Conservation (phyloP, 345 rosid species). For the Murraya paniculata region DNA sequence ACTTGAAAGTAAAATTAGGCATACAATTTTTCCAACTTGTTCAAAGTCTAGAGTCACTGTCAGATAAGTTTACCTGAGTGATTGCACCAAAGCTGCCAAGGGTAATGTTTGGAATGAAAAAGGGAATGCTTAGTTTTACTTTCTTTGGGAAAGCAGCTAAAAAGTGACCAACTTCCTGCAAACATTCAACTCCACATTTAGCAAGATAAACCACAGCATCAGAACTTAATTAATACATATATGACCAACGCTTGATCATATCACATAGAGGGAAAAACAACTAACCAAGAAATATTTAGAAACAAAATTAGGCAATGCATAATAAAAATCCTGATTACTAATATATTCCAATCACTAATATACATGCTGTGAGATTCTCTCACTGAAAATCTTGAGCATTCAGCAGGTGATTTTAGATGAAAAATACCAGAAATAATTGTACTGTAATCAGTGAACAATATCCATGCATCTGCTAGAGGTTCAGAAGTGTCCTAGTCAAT, state of each 20-base stretch:
- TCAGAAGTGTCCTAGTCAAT: background rate
- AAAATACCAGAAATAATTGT: background rate
- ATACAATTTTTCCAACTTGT: slow-evolving; percentile 6
- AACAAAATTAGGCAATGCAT: background rate
- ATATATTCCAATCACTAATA: background rate
- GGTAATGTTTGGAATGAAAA: slow-evolving; percentile 88
- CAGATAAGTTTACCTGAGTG: slow-evolving; percentile 61
- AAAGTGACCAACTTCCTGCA: slow-evolving; percentile 90
- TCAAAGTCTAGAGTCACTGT: slow-evolving; percentile 9
- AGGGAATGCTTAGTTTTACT: slow-evolving; percentile 92
- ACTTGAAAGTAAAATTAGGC: slow-evolving; percentile 7
- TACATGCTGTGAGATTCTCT: background rate
- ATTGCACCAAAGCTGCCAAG: slow-evolving; percentile 99
- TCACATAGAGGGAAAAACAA: no score
- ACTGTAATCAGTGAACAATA: background rate
- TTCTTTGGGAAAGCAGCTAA: slow-evolving; percentile 89
- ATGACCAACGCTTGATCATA: no score
- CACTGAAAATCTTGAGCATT: background rate
- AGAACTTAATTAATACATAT: background rate
- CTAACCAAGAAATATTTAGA: background rate
- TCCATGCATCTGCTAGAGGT: background rate
- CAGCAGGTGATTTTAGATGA: background rate
- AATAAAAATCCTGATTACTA: background rate
- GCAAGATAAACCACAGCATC: background rate
- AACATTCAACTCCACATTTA: slow-evolving; percentile 18